Evolutionary conservation across 805 yeast genomes (phyloP), one percentile per base, ranked within the genome.

Genomic region (Phaffomyces antillensis): DNA sequence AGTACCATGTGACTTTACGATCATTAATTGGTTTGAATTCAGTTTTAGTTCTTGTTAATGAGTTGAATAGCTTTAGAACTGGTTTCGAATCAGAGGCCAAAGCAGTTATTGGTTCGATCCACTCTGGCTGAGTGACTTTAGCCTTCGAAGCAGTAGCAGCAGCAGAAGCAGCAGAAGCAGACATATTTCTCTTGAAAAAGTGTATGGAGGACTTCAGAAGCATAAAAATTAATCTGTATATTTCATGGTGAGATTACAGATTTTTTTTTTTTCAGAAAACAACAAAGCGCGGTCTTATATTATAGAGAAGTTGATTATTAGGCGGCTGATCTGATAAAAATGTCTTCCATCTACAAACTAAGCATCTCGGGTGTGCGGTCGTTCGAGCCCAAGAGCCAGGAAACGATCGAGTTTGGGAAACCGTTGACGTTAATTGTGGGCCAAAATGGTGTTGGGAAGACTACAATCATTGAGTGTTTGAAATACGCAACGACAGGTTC

Each of bases 351-450:
- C 5, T 44, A 44, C 20, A 38, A 83, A 66, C 75, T 85, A 15
- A 79, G 88, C 0, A 83, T 93, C 20, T 83, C 82, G 46, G 99
- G 99, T 25, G 78, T 93, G 6, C 71, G 99, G 36, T 89, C 98
- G 0, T 93, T 93, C 59, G 91, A 86, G 51, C 83, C 89, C n/a
- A 80, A 81, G 52, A 79, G 79, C 39, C 72, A 86, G 28, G 96
- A 93, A 59, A 82, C 90, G 0, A 87, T 93, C 48, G 86, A 86
- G 58, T 93, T 93, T 65, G 89, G 90, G 15, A 76, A 77, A 40
- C 99, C 99, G 0, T 67, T 93, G 59, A 93, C 99, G 0, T 71
- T 93, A 40, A 91, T 93, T 43, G 96, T 95, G 26, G 99, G 99
- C 0, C 85, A 85, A 42, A 93, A 93, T 64, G 98, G 99, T 30